Percentiles rank a stretch among this genome's conserved stretches.
These are phyloP conservation scores for Magnolia sinica DNA, from an alignment of 164 flowering plant genomes.

Conservation along the genomic window DNA sequence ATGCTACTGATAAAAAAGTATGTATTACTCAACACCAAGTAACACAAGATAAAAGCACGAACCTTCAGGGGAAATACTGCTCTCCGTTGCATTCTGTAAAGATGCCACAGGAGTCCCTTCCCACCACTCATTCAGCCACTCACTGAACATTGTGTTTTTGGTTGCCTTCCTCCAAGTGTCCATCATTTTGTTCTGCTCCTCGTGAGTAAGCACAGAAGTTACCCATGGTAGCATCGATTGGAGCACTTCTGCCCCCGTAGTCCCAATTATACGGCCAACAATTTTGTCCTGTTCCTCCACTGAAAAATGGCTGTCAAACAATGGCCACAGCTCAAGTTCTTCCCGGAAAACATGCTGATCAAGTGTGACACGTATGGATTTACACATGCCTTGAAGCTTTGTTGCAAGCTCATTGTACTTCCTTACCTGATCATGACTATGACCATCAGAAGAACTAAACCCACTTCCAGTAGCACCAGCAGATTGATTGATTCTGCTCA, in stretches of 20 bases:
- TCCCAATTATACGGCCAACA: slow-evolving; percentile 92
- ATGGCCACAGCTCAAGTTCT: slow-evolving; percentile 96
- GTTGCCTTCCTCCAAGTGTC: slow-evolving; percentile 93
- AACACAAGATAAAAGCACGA: slow-evolving; percentile 6
- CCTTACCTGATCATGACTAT: slow-evolving; percentile 27
- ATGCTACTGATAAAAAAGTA: background rate
- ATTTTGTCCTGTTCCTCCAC: slow-evolving; percentile 94
- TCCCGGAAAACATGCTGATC: slow-evolving; percentile 86
- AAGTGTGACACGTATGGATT: slow-evolving; percentile 78
- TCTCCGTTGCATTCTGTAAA: slow-evolving; percentile 32
- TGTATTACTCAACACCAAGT: background rate
- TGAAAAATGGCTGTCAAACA: slow-evolving; percentile 81
- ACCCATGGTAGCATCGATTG: slow-evolving; percentile 99
- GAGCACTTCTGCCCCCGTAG: slow-evolving; percentile 95
- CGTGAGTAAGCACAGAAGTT: slow-evolving; percentile 82
- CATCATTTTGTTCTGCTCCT: slow-evolving; percentile 95
- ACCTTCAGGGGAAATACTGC: slow-evolving; percentile 53
- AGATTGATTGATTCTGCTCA: slow-evolving; percentile 18
- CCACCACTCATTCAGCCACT: slow-evolving; percentile 99
- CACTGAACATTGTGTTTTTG: slow-evolving; percentile 92
- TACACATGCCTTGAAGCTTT: slow-evolving; percentile 94
- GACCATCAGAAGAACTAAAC: slow-evolving; percentile 18
- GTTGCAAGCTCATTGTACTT: slow-evolving; percentile 70
- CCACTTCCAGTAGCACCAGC: slow-evolving; percentile 19
- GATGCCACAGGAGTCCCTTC: slow-evolving; percentile 47